Conservation (phyloP, 2,329 filamentous ascomycete genomes). For the Pseudonectria foliicola region DNA sequence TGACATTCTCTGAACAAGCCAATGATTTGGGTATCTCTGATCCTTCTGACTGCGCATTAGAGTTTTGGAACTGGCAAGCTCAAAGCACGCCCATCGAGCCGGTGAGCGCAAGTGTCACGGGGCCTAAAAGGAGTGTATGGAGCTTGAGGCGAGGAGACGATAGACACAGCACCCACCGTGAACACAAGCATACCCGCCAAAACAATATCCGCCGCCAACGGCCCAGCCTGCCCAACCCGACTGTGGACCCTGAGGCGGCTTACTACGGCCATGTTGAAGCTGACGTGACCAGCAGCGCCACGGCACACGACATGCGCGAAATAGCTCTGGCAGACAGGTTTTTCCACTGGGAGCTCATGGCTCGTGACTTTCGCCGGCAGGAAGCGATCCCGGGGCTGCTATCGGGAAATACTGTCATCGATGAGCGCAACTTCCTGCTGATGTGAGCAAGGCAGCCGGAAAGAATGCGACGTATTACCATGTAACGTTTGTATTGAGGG, state of each 20-base stretch:
- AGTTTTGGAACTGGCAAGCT: slow-evolving; percentile 41
- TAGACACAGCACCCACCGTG: slow-evolving; percentile 4
- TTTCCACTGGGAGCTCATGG: slow-evolving; percentile 30
- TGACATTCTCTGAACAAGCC: slow-evolving; percentile 42
- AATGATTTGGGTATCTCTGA: slow-evolving; percentile 41
- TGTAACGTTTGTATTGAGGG: too few species aligned
- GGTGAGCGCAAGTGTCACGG: slow-evolving; percentile 47
- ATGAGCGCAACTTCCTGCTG: slow-evolving; percentile 30
- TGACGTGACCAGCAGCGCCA: slow-evolving; percentile 6
- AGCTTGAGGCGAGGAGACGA: slow-evolving; percentile 36
- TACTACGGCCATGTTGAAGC: slow-evolving; percentile 11
- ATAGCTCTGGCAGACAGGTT: slow-evolving; percentile 25
- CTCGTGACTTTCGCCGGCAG: slow-evolving; percentile 31
- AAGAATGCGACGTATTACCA: not conserved
- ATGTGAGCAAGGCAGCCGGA: slow-evolving; percentile 1
- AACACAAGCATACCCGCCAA: slow-evolving; percentile 3
- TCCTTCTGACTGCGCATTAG: slow-evolving; percentile 40
- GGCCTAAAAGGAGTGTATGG: slow-evolving; percentile 43
- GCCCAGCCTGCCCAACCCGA: slow-evolving; percentile 18
- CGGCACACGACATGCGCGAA: slow-evolving; percentile 4
- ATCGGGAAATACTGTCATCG: slow-evolving; percentile 33
- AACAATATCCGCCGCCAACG: not conserved
- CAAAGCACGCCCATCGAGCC: slow-evolving; percentile 45
- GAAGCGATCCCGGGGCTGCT: slow-evolving; percentile 25
- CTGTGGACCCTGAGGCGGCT: slow-evolving; percentile 16